These are phyloP conservation scores for Calonectria henricotiae DNA, from an alignment of 2,329 filamentous ascomycete species.

Conservation along the genomic window DNA sequence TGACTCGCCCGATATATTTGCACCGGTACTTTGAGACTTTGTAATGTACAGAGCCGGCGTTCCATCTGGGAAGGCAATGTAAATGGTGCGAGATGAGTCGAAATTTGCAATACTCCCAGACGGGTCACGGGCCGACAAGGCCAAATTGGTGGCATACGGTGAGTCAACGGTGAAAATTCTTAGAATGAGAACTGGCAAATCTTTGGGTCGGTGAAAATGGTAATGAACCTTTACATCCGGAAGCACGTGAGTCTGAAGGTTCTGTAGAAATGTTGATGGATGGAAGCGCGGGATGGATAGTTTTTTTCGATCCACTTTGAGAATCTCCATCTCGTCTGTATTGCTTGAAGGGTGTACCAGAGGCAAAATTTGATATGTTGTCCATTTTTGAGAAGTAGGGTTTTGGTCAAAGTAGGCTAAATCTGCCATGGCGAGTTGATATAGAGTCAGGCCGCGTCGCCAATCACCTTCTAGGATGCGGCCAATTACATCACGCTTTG, in stretches of 20 bases:
- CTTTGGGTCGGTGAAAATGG: constrained; percentile 80
- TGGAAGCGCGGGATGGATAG: constrained; percentile 81
- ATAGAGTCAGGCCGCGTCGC: constrained; percentile 76
- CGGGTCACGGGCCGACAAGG: constrained; percentile 57
- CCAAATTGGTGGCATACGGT: constrained; percentile 79
- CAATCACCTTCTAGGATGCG: constrained; percentile 79
- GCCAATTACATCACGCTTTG: constrained; percentile 75
- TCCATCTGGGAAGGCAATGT: constrained; percentile 86
- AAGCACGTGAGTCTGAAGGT: constrained; percentile 81
- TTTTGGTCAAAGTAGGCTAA: constrained; percentile 78
- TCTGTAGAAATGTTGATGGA: constrained; percentile 83
- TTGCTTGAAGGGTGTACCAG: constrained; percentile 62
- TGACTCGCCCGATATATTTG: constrained; percentile 66
- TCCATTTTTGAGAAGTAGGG: constrained; percentile 76
- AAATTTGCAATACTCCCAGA: constrained; percentile 63
- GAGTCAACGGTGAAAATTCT: constrained; percentile 86
- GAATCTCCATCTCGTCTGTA: constrained; percentile 60
- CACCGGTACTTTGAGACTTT: constrained; percentile 64
- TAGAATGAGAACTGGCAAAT: constrained; percentile 80
- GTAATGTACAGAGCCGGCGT: constrained; percentile 82
- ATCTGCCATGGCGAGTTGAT: constrained; percentile 80
- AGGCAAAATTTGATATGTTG: constrained; percentile 73
- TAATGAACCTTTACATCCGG: constrained; percentile 90
- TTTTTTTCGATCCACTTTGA: constrained; percentile 64
- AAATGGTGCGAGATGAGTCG: constrained; percentile 81